These are phyloP conservation scores for Pythium sp. DNA, from an alignment of 352 stramenopile species.

Conservation along the genomic window DNA sequence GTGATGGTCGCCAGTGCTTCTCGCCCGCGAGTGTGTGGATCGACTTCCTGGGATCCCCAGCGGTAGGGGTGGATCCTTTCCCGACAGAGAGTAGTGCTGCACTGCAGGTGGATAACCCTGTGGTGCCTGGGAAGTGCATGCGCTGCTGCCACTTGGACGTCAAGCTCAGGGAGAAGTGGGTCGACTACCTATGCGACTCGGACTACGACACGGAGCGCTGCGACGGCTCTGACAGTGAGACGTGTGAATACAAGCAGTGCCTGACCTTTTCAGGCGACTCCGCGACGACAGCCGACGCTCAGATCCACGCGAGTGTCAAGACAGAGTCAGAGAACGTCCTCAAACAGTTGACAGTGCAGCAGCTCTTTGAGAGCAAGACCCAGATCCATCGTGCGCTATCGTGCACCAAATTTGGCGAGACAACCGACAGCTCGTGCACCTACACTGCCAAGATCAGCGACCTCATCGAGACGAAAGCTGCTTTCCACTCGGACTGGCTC, in stretches of 20 bases:
- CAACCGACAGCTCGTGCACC: slow-evolving; percentile 2
- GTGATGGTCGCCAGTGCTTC: slow-evolving; percentile 11
- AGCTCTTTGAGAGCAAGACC: slow-evolving; percentile 13
- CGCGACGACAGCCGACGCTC: not conserved
- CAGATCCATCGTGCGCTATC: slow-evolving; percentile 20
- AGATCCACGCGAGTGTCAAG: slow-evolving; percentile 9
- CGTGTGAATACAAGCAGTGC: slow-evolving; percentile 16
- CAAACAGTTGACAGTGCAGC: not conserved
- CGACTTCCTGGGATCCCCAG: slow-evolving; percentile 6
- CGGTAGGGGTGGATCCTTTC: not conserved
- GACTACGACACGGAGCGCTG: slow-evolving; percentile 25
- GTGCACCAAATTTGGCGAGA: slow-evolving; percentile 14
- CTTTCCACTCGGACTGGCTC: slow-evolving; percentile 9
- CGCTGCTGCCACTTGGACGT: slow-evolving; percentile 22
- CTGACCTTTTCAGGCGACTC: slow-evolving; percentile 11
- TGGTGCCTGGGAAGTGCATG: slow-evolving; percentile 12
- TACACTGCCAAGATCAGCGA: slow-evolving; percentile 7
- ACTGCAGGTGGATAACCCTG: slow-evolving; percentile 6
- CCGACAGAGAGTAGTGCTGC: not conserved
- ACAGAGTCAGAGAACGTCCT: slow-evolving; percentile 11
- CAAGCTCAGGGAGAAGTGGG: slow-evolving; percentile 24
- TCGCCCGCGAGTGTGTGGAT: slow-evolving; percentile 9
- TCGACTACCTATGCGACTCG: slow-evolving; percentile 23
- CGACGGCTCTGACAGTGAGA: slow-evolving; percentile 7
- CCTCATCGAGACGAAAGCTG: slow-evolving; percentile 9